Base-by-base conservation (phyloP, 257 asterid species). In the Galeopsis tetrahit region DNA sequence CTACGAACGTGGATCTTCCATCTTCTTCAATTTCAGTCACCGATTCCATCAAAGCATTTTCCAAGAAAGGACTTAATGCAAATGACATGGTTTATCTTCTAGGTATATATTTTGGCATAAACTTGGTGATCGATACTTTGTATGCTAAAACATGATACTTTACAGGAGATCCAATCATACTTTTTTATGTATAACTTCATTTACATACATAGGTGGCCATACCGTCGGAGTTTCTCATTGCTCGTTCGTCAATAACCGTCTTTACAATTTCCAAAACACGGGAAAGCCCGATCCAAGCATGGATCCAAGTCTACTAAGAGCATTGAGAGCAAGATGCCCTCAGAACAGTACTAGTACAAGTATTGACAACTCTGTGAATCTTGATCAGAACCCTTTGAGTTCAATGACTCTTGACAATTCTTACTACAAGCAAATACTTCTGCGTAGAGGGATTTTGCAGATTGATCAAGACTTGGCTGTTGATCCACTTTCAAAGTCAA, bases 171-270 rank as follows among this genome's bases (percentile, higher is more conserved):
- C 28, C 28, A 21, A 0, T 21, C 28, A 21, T 21, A 21, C 28
- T 21, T 21, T 21, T 21, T 21, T 21, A 21, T 21, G 28, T 1
- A 21, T 21, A 21, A 21, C 28, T 21, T 21, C 28, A 21, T 21
- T 21, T 21, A 35, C 11, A 70, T 55, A 57, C 75, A 86, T 21
- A 21, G 94, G 97, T 17, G 97, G 87, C 0, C 96, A 89, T 79
- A 89, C 92, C 0, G 88, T 90, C 1, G 97, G 97, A 15, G 3
- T 75, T 0, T 38, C 96, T 5, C 93, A 82, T 32, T 91, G 94
- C 66, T 79, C 93, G 8, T 43, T 84, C 68, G 11, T 90, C 70
- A 51, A 15, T n/a, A 78, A 78, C 74, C 87, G 93, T 0, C 68
- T 90, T 62, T 86, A 83, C 86, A 81, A 88, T 63, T 90, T 83